Conservation (phyloP, 768 basidiomycete genomes). For the Collybia mongolica region DNA sequence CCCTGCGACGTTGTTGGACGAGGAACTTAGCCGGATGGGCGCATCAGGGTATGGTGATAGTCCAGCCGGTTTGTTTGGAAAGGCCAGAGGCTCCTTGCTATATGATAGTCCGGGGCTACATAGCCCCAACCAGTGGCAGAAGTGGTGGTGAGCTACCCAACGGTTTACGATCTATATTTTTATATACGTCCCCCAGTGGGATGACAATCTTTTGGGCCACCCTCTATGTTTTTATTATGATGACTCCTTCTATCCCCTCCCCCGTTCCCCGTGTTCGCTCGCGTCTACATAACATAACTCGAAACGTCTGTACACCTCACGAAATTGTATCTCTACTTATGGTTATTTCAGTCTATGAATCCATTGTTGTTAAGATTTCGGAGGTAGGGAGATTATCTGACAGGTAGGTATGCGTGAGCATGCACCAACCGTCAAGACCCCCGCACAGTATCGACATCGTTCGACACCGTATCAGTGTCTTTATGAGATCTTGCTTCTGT, state of each 20-base stretch:
- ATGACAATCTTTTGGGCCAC: neutral
- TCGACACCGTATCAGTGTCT: too few relatives aligned
- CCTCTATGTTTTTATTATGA: neutral
- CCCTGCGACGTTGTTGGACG: conserved; percentile 64
- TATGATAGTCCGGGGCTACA: conserved; percentile 72
- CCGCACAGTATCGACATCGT: too few relatives aligned
- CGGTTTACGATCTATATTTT: conserved; percentile 8
- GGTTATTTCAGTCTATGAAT: neutral
- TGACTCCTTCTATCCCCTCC: conserved; percentile 1
- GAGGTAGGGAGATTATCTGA: too few relatives aligned
- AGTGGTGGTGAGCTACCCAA: conserved; percentile 42
- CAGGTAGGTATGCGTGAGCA: too few relatives aligned
- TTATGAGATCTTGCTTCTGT: too few relatives aligned
- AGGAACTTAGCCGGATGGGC: conserved; percentile 62
- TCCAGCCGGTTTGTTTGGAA: conserved; percentile 67
- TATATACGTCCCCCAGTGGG: conserved; percentile 5
- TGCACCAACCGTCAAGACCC: too few relatives aligned
- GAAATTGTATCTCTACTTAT: conserved; percentile 8
- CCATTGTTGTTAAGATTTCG: too few relatives aligned
- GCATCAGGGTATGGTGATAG: conserved; percentile 48
- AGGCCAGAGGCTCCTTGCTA: conserved; percentile 48
- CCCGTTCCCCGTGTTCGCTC: neutral
- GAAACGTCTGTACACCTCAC: conserved; percentile 4
- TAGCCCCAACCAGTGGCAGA: conserved; percentile 53
- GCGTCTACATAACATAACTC: too few relatives aligned